Evolutionary conservation across 2,329 filamentous ascomycete species (phyloP), one percentile per base, ranked within the genome.

Genomic region (Daldinia eschscholtzii): DNA sequence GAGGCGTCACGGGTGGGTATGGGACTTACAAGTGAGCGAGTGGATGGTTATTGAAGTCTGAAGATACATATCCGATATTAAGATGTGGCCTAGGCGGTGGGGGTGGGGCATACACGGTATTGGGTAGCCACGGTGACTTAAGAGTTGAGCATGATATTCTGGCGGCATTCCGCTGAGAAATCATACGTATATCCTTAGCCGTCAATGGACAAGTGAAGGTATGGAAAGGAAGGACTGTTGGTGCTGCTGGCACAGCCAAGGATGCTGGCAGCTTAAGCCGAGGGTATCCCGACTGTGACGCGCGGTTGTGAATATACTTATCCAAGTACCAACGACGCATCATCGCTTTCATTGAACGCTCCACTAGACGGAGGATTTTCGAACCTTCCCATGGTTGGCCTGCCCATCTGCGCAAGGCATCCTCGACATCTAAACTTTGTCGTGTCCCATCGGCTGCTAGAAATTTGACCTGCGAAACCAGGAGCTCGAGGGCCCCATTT

Each of bases 41-140:
- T 3, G 96, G 96, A 78, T 99, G 96, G 75, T 99, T 99, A 78
- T 99, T 99, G 81, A 99, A 99, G 80, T 99, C 96, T 0, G 96
- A 98, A 3, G 96, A 98, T 41, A 99, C 90, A 79, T 99, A 99
- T 53, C 96, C 96, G 67, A 99, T 89, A 73, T 93, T 95, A n/a
- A 99, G 85, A 72, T 91, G 89, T 0, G 94, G 94, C 48, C 84
- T 86, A 1, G 96, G 96, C 1, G 96, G 94, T 2, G 88, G 80
- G 0, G 96, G 96, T 2, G 96, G 96, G n/a, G 89, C 88, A 75
- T 93, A 97, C 0, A 98, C 92, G 0, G 89, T 90, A 52, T 82
- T 78, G 6, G 95, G 91, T 55, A 99, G 87, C 96, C 96, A 99
- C 4, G 94, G 88, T 1, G 94, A 89, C 64, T 91, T 90, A 15